These are phyloP conservation scores for Protomyces arabidopsidicola DNA, from an alignment of 1,139 yeast species.

Conservation along the genomic window DNA sequence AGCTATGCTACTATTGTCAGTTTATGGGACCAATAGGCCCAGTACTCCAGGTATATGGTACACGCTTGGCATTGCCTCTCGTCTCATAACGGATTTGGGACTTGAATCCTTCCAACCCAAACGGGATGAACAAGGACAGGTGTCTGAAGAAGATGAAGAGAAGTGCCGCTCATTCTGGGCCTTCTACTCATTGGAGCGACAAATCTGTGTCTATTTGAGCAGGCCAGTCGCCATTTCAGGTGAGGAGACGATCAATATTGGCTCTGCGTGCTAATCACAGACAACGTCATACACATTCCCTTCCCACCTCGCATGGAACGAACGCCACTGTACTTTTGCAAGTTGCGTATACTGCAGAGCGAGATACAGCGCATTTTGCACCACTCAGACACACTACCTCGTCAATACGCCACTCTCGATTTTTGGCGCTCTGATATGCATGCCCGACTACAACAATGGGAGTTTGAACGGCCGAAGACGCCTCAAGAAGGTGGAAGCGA, in stretches of 20 bases:
- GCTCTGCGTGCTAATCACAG: constrained; percentile 41
- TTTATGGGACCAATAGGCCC: constrained; percentile 55
- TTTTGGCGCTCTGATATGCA: constrained; percentile 59
- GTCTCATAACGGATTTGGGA: constrained; percentile 78
- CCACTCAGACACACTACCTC: constrained; percentile 65
- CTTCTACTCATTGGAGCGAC: constrained; percentile 76
- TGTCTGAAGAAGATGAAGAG: constrained; percentile 45
- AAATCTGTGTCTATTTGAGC: constrained; percentile 65
- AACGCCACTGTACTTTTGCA: constrained; percentile 49
- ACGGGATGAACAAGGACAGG: constrained; percentile 5
- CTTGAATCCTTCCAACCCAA: constrained; percentile 54
- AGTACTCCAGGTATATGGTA: constrained; percentile 89
- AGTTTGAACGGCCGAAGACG: constrained; percentile 52
- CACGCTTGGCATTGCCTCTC: constrained; percentile 70
- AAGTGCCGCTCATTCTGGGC: constrained; percentile 85
- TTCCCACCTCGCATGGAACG: constrained; percentile 30
- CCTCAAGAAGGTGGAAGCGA: constrained; percentile 64
- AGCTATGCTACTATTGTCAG: constrained; percentile 61
- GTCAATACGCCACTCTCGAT: constrained; percentile 51
- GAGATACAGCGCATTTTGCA: constrained; percentile 69
- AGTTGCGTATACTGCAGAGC: constrained; percentile 67
- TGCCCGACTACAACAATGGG: constrained; percentile 59
- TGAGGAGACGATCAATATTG: neutral
- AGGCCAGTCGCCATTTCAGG: constrained; percentile 63
- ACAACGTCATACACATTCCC: constrained; percentile 23